phyloP scores from a whole-genome alignment of 768 basidiomycete species.

The Pleurotus salmoneostramineus region DNA sequence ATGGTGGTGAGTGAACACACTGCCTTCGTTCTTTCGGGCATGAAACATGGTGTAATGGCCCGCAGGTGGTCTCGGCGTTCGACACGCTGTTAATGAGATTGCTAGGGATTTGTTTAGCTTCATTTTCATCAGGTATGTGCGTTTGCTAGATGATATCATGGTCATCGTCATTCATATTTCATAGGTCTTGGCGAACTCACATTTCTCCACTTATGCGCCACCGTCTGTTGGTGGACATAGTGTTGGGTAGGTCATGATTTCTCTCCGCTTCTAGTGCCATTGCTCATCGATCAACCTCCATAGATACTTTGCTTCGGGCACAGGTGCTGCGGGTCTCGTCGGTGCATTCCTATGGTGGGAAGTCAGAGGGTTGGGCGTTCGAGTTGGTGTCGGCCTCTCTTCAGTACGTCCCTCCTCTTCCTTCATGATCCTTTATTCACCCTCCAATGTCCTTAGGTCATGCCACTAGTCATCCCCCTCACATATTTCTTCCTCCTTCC shows the following conservation, averaged over 20 bases:
- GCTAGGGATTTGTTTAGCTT: conserved; percentile 76
- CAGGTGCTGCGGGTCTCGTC: conserved; percentile 89
- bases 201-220: conserved; percentile 80
- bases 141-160: neutral
- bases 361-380: conserved; percentile 79
- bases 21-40: neutral
- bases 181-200: conserved; percentile 91
- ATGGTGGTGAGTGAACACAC: conserved; percentile 67
- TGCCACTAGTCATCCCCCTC: conserved; percentile 78
- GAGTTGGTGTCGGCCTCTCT: conserved; percentile 77
- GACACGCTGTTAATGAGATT: conserved; percentile 64
- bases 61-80: conserved; percentile 76
- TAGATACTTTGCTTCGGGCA: conserved; percentile 91
- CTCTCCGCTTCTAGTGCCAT: neutral
- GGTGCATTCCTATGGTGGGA: conserved; percentile 97
- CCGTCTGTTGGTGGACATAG: conserved; percentile 70
- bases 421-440: neutral
- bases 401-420: conserved; percentile 46
- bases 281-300: neutral
- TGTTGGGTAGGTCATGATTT: conserved; percentile 56
- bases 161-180: neutral
- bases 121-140: conserved; percentile 74
- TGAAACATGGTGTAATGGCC: neutral
- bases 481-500: conserved; percentile 81
- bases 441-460: conserved; percentile 42